These are phyloP conservation scores for Neophaeococcomyces aloes DNA, from an alignment of 2,329 filamentous ascomycete species.

Conservation along the genomic window DNA sequence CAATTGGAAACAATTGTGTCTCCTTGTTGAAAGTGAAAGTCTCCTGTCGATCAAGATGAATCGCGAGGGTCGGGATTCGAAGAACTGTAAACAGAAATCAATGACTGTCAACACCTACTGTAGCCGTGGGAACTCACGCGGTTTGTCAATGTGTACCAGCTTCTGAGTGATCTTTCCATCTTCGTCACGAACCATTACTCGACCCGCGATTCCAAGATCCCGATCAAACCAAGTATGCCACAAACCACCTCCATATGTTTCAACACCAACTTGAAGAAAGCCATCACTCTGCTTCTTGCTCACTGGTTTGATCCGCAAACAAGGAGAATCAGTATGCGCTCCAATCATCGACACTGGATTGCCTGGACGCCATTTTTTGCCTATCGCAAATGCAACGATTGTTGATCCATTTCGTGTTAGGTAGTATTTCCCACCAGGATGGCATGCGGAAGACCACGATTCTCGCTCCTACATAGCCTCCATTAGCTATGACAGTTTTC, in stretches of 20 bases:
- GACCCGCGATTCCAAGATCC: slow-evolving; percentile 79
- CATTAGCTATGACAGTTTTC: neutral
- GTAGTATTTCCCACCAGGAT: slow-evolving; percentile 89
- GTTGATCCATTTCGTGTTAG: slow-evolving; percentile 88
- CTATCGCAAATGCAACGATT: slow-evolving; percentile 84
- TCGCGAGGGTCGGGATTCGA: slow-evolving; percentile 83
- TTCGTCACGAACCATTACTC: slow-evolving; percentile 67
- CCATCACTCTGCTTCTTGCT: slow-evolving; percentile 79
- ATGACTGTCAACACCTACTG: neutral
- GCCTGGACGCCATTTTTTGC: slow-evolving; percentile 79
- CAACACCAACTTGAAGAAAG: slow-evolving; percentile 88
- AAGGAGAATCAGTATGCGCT: slow-evolving; percentile 91
- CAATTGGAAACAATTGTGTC: slow-evolving; percentile 87
- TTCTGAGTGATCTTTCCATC: slow-evolving; percentile 69
- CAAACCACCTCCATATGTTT: slow-evolving; percentile 91
- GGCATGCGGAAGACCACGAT: slow-evolving; percentile 68
- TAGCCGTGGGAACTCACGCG: slow-evolving; percentile 44
- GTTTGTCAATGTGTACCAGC: slow-evolving; percentile 80
- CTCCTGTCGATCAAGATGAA: slow-evolving; percentile 78
- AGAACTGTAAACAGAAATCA: slow-evolving; percentile 43
- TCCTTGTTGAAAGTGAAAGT: slow-evolving; percentile 95
- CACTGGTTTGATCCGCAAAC: slow-evolving; percentile 83
- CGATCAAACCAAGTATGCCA: slow-evolving; percentile 99
- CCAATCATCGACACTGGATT: slow-evolving; percentile 88
- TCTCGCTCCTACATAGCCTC: slow-evolving; percentile 57